These are phyloP conservation scores for Pelargonium citronellum DNA, from an alignment of 441 rosid species.

Conservation along the genomic window DNA sequence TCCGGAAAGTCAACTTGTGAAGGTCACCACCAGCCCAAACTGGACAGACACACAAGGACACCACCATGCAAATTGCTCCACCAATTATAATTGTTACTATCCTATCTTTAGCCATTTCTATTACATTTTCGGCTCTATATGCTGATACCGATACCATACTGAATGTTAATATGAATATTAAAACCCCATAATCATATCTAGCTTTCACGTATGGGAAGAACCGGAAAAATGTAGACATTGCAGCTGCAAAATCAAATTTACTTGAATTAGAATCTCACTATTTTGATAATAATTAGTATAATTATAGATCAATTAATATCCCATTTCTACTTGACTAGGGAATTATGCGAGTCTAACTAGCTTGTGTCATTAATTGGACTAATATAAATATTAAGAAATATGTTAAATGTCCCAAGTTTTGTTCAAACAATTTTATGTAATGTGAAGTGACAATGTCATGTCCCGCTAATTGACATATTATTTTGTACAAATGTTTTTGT, in stretches of 20 bases:
- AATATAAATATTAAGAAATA: no score
- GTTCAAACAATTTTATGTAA: no score
- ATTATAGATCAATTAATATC: no score
- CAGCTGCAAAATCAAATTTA: conserved; percentile 31
- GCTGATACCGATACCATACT: conserved; percentile 73
- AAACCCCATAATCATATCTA: conserved; percentile 75
- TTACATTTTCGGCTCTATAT: conserved; percentile 46
- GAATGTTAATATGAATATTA: conserved; percentile 74
- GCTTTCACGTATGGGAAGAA: conserved; percentile 68
- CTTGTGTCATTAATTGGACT: no score
- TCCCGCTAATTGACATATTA: no score
- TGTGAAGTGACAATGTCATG: no score
- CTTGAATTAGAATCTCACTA: no score
- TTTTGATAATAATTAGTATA: no score
- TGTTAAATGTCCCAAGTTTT: no score
- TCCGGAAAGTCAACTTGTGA: conserved; percentile 46
- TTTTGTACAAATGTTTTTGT: no score
- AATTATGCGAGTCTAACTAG: no score
- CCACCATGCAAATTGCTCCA: conserved; percentile 53
- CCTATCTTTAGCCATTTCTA: conserved; percentile 50
- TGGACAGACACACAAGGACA: conserved; percentile 57
- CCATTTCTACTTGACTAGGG: no score
- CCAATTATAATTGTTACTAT: conserved; percentile 64
- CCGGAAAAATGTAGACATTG: conserved; percentile 61
- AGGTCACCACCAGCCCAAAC: conserved; percentile 95